phyloP scores from a whole-genome alignment of 805 yeast species.

The Dipodascopsis uninucleata region DNA sequence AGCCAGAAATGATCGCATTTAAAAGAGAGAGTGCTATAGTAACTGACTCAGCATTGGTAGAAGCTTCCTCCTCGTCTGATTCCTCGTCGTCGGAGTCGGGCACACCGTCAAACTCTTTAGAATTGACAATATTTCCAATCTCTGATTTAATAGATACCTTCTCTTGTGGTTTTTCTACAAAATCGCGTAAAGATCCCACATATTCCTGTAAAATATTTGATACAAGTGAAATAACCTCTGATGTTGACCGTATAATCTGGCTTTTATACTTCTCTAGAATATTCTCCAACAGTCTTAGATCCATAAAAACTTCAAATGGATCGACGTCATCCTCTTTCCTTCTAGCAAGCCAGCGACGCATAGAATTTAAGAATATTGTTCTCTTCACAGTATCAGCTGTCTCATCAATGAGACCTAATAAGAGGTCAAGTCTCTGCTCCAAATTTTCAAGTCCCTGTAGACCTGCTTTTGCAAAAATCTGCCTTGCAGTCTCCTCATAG shows the following conservation, averaged over 20 bases:
- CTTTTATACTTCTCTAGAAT: slow-evolving; percentile 58
- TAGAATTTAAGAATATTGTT: slow-evolving; percentile 46
- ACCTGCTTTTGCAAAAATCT: slow-evolving; percentile 2
- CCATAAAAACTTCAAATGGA: slow-evolving; percentile 45
- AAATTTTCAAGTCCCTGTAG: slow-evolving; percentile 17
- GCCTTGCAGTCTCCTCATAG: slow-evolving; percentile 4
- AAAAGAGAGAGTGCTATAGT: slow-evolving; percentile 35
- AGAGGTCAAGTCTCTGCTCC: slow-evolving; percentile 11
- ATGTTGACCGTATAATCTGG: slow-evolving; percentile 52
- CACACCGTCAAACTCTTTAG: slow-evolving; percentile 21
- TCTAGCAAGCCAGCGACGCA: slow-evolving; percentile 58
- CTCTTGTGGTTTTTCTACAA: slow-evolving; percentile 44
- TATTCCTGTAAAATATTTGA: slow-evolving; percentile 41
- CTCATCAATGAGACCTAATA: slow-evolving; percentile 38
- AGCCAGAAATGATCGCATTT: slow-evolving; percentile 34
- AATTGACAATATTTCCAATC: slow-evolving; percentile 9
- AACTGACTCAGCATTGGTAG: slow-evolving; percentile 35
- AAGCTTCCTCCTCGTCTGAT: slow-evolving; percentile 33
- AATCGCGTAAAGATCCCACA: slow-evolving; percentile 29
- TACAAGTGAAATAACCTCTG: slow-evolving; percentile 52
- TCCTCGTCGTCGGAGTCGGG: slow-evolving; percentile 34
- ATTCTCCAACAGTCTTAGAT: slow-evolving; percentile 61
- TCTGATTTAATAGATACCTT: slow-evolving; percentile 29
- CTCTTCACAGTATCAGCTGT: slow-evolving; percentile 41
- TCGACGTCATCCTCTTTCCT: slow-evolving; percentile 10